Evolutionary conservation across 176 grass and related monocot species (phyloP), one percentile per base, ranked within the genome.

Genomic region (Triticum dicoccoides): DNA sequence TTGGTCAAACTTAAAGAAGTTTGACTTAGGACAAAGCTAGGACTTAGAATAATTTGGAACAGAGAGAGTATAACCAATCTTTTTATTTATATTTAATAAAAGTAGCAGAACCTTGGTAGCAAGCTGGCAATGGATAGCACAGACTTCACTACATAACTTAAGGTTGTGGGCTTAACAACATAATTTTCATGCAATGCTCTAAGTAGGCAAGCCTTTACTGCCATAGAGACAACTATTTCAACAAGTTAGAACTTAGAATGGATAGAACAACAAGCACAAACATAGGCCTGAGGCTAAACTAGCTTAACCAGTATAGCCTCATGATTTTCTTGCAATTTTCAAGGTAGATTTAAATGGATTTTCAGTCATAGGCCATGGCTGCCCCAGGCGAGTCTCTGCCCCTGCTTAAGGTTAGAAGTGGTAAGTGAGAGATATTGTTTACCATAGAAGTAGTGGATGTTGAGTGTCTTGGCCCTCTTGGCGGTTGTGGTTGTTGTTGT

Each of bases 401-500:
- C 18, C 18, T 20, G 54, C 54, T 21, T 20, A 58, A 58, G 18
- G 54, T 58, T 58, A 68, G 47, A 61, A 49, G 25, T 67, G 41
- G 42, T n/a, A 44, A 44, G 38, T 6, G 38, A 59, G 71, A 24
- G 25, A 76, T 45, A 62, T 84, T 84, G 44, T 49, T 59, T 82
- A 90, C 79, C 49, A 18, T 51, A 77, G 86, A 67, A 69, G 81
- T 33, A 82, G 69, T 5, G 2, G 84, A 45, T 79, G 84, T 33
- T 67, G 69, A 23, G 47, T 80, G 68, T 82, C 85, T 92, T 69
- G 90, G 80, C 45, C 73, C 61, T 82, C 87, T 61, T 90, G 80
- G 80, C 24, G 63, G 75, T 14, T 59, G 80, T 83, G 74, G 65
- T 9, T 59, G 71, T 49, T 47, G 42, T 29, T 49, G 72, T 20